These are phyloP conservation scores for Onygena corvina DNA, from an alignment of 2,329 filamentous ascomycete genomes.

Conservation along the genomic window DNA sequence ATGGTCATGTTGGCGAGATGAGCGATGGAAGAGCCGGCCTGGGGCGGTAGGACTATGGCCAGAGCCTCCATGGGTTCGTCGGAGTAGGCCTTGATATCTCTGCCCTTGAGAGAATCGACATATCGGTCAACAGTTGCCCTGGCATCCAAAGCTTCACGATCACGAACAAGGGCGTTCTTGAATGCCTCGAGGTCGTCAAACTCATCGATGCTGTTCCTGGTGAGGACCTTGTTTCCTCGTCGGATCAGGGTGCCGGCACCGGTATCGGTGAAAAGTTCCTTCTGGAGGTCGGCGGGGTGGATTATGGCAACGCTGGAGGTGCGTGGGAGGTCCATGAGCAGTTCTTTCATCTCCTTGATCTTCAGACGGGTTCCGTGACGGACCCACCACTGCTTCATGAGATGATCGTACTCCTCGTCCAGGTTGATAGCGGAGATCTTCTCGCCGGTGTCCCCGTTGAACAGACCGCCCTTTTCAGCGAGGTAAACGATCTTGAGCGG, in stretches of 20 bases:
- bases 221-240: conserved; percentile 77
- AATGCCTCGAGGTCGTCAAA: conserved; percentile 66
- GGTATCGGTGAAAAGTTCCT: conserved; percentile 92
- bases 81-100: conserved; percentile 83
- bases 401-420: conserved; percentile 84
- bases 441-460: conserved; percentile 83
- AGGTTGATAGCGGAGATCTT: conserved; percentile 97
- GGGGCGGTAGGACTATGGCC: conserved; percentile 70
- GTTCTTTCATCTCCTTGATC: conserved; percentile 94
- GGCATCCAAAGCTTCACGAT: conserved; percentile 70
- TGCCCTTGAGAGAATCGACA: conserved; percentile 61
- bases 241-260: conserved; percentile 88
- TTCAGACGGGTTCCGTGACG: conserved; percentile 89
- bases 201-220: conserved; percentile 56
- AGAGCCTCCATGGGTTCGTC: conserved; percentile 90
- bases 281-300: conserved; percentile 87
- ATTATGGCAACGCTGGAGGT: conserved; percentile 96
- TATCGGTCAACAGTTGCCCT: conserved; percentile 77
- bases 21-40: conserved; percentile 54
- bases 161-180: conserved; percentile 69
- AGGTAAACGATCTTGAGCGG: conserved; percentile 96
- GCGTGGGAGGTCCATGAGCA: conserved; percentile 75
- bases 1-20: conserved; percentile 85
- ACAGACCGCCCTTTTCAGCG: conserved; percentile 94
- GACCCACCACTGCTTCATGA: conserved; percentile 93